Percentiles rank a stretch among this genome's conserved stretches.
These are phyloP conservation scores for Orbilia javanica DNA, from an alignment of 2,329 filamentous ascomycete species.

Conservation along the genomic window DNA sequence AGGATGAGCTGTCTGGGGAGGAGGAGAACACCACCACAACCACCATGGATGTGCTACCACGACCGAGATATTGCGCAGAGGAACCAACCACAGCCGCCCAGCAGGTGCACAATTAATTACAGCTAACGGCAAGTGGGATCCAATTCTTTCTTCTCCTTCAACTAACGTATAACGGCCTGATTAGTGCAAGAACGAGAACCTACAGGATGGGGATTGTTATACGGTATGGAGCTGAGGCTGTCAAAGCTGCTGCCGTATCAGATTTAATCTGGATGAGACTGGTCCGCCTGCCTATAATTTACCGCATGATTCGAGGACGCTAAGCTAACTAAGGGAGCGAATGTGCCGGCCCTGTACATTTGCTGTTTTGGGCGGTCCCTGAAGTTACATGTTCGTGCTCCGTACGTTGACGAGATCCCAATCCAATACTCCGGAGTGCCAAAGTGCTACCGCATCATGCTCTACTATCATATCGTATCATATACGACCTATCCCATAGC, in stretches of 20 bases:
- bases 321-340: constrained; percentile 1
- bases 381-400: not conserved
- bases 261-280: constrained; percentile 55
- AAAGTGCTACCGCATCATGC: no score
- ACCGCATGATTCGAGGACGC: constrained; percentile 19
- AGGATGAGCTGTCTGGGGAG: constrained; percentile 51
- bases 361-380: constrained; percentile 6
- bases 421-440: no score
- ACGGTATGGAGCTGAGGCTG: constrained; percentile 34
- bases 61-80: not conserved
- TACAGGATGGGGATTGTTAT: not conserved
- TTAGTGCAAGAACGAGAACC: not conserved
- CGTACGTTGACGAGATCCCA: no score
- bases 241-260: constrained; percentile 53
- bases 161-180: not conserved
- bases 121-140: constrained; percentile 11
- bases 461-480: not conserved
- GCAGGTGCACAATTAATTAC: not conserved
- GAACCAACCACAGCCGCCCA: constrained; percentile 5
- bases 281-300: constrained; percentile 19
- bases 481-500: no score
- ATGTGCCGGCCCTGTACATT: constrained; percentile 13
- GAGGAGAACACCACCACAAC: constrained; percentile 15
- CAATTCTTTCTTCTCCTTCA: constrained; percentile 6
- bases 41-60: constrained; percentile 1